Base-by-base conservation (phyloP, 192 early-diverging fungal genomes). In the Coemansia sp. region DNA sequence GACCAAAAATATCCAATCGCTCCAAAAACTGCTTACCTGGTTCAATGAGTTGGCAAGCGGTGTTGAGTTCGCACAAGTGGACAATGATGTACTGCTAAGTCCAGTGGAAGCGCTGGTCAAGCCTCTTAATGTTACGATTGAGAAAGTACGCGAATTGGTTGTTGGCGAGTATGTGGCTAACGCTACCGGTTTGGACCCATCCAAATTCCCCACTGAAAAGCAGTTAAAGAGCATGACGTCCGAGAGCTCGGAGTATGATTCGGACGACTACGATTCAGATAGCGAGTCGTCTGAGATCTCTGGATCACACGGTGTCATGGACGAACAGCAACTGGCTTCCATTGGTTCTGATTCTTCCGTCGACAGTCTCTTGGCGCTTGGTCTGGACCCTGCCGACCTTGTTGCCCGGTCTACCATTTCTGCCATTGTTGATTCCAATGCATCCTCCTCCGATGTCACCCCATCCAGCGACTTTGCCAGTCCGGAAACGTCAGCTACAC, bases 121-220 rank as follows among this genome's bases (percentile, higher is more conserved):
- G 39, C 74, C 83, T 1, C 65, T 84, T 40, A 75, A 80, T 64
- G 49, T 65, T n/a, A 72, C 83, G 11, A 62, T 68, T 7, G 37
- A 22, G 3, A 48, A 61, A 0, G 22, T 84, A 53, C 71, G 74
- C 40, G 58, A 48, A 12, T 46, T 69, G 11, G 61, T 70, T 5
- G 75, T 84, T n/a, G 83, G 83, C 40, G 44, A 64, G 5, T 84
- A 80, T 43, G 45, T 84, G 17, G 58, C 70, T 14, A 58, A 76
- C 38, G 71, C 71, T n/a, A 67, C 71, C 10, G 22, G 50, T 13
- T 64, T 76, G 6, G 75, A 76, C 25, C 67, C 74, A 11, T 49
- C 68, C 16, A 45, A 58, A 25, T 77, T 79, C 65, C 61, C 43
- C 17, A 45, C 76, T 5, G 58, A 32, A 32, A 32, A 32, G 4